These are phyloP conservation scores for Mycena albidolilacea DNA, from an alignment of 768 basidiomycete genomes.

Conservation along the genomic window DNA sequence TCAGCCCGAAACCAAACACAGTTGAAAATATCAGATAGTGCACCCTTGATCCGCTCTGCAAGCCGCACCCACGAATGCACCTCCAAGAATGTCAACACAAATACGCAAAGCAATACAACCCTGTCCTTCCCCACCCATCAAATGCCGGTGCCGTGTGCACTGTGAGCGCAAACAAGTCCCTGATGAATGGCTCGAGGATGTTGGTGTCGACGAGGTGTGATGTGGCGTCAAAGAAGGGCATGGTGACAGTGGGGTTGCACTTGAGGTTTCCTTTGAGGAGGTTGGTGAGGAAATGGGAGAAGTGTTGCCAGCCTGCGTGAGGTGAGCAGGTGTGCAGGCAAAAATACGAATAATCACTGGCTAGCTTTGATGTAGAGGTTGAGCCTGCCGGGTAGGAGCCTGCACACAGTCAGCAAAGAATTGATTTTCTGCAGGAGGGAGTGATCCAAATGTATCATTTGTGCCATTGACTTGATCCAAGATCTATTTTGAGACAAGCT, in stretches of 20 bases:
- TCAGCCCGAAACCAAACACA: not conserved
- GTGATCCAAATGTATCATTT: not conserved
- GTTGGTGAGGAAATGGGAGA: not conserved
- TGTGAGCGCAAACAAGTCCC: not conserved
- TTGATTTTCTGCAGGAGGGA: not conserved
- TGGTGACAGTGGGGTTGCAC: not conserved
- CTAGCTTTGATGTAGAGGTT: conserved; percentile 25
- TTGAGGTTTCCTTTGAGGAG: conserved; percentile 12
- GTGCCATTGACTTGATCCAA: not conserved
- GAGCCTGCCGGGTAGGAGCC: conserved; percentile 30
- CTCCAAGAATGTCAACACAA: not conserved
- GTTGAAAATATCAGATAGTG: not conserved
- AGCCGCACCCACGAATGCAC: not conserved
- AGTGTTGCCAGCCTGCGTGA: conserved; percentile 25
- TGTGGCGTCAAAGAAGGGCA: not conserved
- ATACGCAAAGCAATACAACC: not conserved
- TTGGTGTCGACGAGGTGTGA: not conserved
- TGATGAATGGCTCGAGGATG: not conserved
- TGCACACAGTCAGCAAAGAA: not conserved
- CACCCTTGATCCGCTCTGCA: not conserved
- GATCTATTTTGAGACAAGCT: not conserved
- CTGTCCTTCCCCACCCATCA: not conserved
- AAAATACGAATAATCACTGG: not conserved
- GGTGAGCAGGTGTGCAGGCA: not conserved
- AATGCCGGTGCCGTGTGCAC: not conserved